Base-by-base conservation (phyloP, 2,329 filamentous ascomycete genomes). In the Dothistroma pini region DNA sequence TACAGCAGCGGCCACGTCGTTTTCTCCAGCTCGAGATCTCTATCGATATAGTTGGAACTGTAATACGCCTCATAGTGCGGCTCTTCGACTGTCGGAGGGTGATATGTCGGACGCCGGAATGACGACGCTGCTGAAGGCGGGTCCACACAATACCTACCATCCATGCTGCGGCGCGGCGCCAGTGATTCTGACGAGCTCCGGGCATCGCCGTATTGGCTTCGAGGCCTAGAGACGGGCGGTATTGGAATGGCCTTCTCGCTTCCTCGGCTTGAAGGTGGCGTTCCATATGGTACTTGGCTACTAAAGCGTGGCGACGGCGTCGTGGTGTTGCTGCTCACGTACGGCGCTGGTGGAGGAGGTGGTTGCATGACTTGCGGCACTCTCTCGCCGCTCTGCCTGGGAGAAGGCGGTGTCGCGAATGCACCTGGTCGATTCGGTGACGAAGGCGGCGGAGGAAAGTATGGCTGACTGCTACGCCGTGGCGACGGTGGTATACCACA, bases 1-100 rank as follows among this genome's bases (percentile, higher is more conserved):
- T 70, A 71, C 29, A 68, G 61, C 5, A 70, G 57, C 7, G 64
- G 68, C 68, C 66, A 69, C 8, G 55, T 44, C 6, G 59, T 54
- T 32, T 60, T 63, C 48, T 59, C 62, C 5, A 48, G 21, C 47
- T 54, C 54, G 29, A 34, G 19, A 5, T 53, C 54, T 5, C 49
- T 56, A 14, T 57, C 58, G 7, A 49, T n/a, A 8, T 19, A 49
- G 35, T 47, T 50, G n/a, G 47, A 4, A 16, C 34, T 12, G 47
- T 57, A 49, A 31, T 50, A 57, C 16, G 31, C 34, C 29, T 57
- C 55, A 19, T 38, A 49, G 3, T 12, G 51, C 12, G 51, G 51
- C 25, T 53, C 51, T 32, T 21, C 51, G 10, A 32, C 29, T 35
- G 51, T 53, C 16, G 51, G 51, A 10, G 51, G 51, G 16, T 31